A percentile compares a stretch with the other conserved stretches of the same genome.
These are phyloP conservation scores for Lichtheimia ornata DNA, from an alignment of 371 early-diverging fungal genomes.

Conservation along the genomic window DNA sequence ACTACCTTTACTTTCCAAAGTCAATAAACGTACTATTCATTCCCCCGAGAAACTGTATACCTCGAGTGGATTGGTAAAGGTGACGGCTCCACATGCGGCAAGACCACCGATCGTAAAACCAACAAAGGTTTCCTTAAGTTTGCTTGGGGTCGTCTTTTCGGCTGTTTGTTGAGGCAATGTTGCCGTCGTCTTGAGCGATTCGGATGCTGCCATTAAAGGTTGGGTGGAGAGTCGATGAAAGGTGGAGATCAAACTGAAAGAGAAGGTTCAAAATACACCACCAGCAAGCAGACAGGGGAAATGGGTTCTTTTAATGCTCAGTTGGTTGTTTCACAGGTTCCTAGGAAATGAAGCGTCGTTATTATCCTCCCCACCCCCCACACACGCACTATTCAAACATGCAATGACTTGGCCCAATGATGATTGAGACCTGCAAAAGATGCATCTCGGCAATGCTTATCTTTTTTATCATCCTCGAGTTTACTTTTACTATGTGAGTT, in stretches of 20 bases:
- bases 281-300: too few relatives aligned
- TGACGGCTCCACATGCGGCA: constrained; percentile 91
- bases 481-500: too few relatives aligned
- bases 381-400: too few relatives aligned
- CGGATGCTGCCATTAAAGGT: constrained; percentile 8
- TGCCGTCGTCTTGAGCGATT: constrained; percentile 11
- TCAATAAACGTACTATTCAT: background rate
- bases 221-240: background rate
- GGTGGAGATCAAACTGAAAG: background rate
- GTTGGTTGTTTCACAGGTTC: too few relatives aligned
- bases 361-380: too few relatives aligned
- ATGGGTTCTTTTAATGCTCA: too few relatives aligned
- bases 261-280: too few relatives aligned
- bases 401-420: too few relatives aligned
- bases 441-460: too few relatives aligned
- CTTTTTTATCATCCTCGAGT: too few relatives aligned
- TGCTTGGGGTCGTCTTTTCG: constrained; percentile 9
- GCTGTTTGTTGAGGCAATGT: constrained; percentile 1
- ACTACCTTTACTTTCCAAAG: constrained; percentile 67
- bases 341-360: too few relatives aligned
- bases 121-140: constrained; percentile 35
- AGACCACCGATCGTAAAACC: constrained; percentile 77
- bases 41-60: constrained; percentile 41
- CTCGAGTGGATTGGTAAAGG: constrained; percentile 93
- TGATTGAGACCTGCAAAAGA: too few relatives aligned